phyloP scores from a whole-genome alignment of 805 yeast species.

The Myxozyma neotropica region DNA sequence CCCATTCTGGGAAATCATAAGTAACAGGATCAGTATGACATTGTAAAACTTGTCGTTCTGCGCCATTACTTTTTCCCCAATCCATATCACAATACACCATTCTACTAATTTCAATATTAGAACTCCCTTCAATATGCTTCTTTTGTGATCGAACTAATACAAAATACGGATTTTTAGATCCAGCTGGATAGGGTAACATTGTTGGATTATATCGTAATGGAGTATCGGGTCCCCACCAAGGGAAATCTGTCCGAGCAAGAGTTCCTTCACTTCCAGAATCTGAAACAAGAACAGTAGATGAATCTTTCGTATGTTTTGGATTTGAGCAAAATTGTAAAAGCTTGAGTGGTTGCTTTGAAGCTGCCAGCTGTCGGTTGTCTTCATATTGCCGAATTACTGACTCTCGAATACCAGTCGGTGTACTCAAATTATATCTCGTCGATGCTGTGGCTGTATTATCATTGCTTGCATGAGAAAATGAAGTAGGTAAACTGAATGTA shows the following conservation, averaged over 20 bases:
- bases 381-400: slow-evolving; percentile 14
- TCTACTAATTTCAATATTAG: not conserved
- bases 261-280: slow-evolving; percentile 17
- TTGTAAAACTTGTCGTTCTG: slow-evolving; percentile 10
- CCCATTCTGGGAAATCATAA: slow-evolving; percentile 10
- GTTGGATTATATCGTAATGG: slow-evolving; percentile 15
- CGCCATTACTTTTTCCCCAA: slow-evolving; percentile 12
- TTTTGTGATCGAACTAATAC: slow-evolving; percentile 7
- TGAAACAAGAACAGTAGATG: slow-evolving; percentile 12
- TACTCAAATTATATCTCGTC: not conserved
- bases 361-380: not conserved
- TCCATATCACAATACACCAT: slow-evolving; percentile 23
- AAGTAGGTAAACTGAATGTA: not conserved
- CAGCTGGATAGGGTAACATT: slow-evolving; percentile 19
- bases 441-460: not conserved
- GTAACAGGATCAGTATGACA: slow-evolving; percentile 2
- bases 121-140: not conserved
- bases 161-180: slow-evolving; percentile 12
- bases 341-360: not conserved
- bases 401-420: not conserved
- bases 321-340: slow-evolving; percentile 5
- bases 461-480: not conserved
- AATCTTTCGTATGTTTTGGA: slow-evolving; percentile 1
- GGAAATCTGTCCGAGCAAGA: slow-evolving; percentile 16
- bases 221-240: slow-evolving; percentile 14